Conservation (phyloP, 208 protist species). For the Acanthamoeba royreba region DNA sequence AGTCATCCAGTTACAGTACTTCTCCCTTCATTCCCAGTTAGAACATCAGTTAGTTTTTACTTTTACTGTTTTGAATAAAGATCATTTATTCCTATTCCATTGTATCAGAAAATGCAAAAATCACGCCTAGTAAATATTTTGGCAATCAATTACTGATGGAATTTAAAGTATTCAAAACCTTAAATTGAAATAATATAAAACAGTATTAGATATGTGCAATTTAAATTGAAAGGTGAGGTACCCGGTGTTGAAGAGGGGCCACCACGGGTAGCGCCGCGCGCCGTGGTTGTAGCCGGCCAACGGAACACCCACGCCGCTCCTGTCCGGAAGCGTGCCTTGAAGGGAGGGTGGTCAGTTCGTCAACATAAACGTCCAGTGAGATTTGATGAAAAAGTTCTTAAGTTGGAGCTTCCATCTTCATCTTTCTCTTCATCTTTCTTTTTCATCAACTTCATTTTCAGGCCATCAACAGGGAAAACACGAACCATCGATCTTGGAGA, state of each 20-base stretch:
- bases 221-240: neutral
- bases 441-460: too few relatives aligned
- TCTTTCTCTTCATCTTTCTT: too few relatives aligned
- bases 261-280: neutral
- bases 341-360: too few relatives aligned
- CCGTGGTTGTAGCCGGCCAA: conserved; percentile 44
- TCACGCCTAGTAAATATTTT: neutral
- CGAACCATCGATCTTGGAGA: neutral
- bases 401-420: too few relatives aligned
- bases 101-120: neutral
- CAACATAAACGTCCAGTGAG: too few relatives aligned
- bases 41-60: too few relatives aligned
- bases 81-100: too few relatives aligned
- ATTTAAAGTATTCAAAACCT: neutral
- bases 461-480: neutral
- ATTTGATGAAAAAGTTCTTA: too few relatives aligned
- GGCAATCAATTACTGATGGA: neutral
- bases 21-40: too few relatives aligned
- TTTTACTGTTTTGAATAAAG: too few relatives aligned
- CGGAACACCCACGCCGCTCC: neutral
- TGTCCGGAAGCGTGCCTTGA: neutral
- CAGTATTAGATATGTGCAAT: neutral
- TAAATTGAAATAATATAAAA: neutral
- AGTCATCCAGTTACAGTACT: conserved; percentile 24
- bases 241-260: conserved; percentile 10